Conservation (phyloP, 805 yeast genomes). For the Monosporozyma aquatica region DNA sequence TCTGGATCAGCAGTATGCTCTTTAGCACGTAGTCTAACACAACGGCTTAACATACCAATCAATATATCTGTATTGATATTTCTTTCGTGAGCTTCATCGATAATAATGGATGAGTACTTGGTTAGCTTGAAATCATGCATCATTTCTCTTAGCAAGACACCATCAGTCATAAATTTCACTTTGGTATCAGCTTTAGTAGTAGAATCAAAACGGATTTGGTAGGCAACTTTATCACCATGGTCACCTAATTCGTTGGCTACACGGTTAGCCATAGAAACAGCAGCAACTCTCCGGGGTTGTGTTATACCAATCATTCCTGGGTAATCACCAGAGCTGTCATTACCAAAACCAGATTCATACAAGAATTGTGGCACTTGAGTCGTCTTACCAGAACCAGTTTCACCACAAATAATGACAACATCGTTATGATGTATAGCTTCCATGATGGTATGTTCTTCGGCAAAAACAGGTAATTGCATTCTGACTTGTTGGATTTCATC, state of each 20-base stretch:
- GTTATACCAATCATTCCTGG: slow-evolving; percentile 97
- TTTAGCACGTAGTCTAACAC: slow-evolving; percentile 59
- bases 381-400: slow-evolving; percentile 97
- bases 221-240: slow-evolving; percentile 60
- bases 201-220: slow-evolving; percentile 77
- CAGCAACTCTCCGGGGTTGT: slow-evolving; percentile 92
- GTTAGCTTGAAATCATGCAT: slow-evolving; percentile 73
- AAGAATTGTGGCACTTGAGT: slow-evolving; percentile 96
- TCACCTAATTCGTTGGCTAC: slow-evolving; percentile 69
- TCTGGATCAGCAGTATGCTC: slow-evolving; percentile 40
- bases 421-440: slow-evolving; percentile 92
- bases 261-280: slow-evolving; percentile 82
- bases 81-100: slow-evolving; percentile 98
- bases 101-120: slow-evolving; percentile 77
- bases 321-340: slow-evolving; percentile 40
- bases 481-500: slow-evolving; percentile 60
- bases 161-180: slow-evolving; percentile 87
- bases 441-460: slow-evolving; percentile 88
- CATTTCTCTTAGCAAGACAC: slow-evolving; percentile 88
- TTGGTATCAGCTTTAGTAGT: slow-evolving; percentile 56
- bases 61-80: slow-evolving; percentile 91
- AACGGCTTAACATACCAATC: slow-evolving; percentile 89
- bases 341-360: slow-evolving; percentile 87
- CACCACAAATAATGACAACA: slow-evolving; percentile 88
- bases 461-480: slow-evolving; percentile 73